phyloP scores from a whole-genome alignment of 805 yeast genomes.

The Candida nitratophila region DNA sequence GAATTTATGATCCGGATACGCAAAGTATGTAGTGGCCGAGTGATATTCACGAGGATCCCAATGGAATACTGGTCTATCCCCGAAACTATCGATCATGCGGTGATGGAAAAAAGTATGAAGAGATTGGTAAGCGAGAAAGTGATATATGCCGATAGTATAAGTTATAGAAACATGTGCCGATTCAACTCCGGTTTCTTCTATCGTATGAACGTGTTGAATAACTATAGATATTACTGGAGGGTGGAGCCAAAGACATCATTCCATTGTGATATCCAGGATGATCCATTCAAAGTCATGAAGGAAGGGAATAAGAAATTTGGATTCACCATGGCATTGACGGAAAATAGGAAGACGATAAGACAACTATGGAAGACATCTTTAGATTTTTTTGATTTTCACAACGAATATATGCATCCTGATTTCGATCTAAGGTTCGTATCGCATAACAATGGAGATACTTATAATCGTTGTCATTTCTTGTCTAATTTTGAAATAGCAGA shows the following conservation, averaged over 20 bases:
- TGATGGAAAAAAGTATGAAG: conserved; percentile 23
- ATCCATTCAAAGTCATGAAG: conserved; percentile 42
- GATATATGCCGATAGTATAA: conserved; percentile 50
- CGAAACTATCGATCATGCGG: conserved; percentile 27
- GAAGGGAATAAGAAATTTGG: conserved; percentile 41
- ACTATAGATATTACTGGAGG: conserved; percentile 51
- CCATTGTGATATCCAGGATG: conserved; percentile 44
- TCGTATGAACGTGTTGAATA: conserved; percentile 35
- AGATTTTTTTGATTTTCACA: conserved; percentile 33
- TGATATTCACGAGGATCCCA: conserved; percentile 36
- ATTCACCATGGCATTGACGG: conserved; percentile 43
- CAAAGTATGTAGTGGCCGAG: conserved; percentile 32
- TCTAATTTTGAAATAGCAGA: conserved; percentile 63
- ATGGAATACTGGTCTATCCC: conserved; percentile 43
- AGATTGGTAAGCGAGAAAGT: conserved; percentile 26
- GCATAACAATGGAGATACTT: conserved; percentile 33
- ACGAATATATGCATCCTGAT: conserved; percentile 29
- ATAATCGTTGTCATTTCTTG: conserved; percentile 56
- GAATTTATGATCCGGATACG: conserved; percentile 29
- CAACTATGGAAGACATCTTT: conserved; percentile 42
- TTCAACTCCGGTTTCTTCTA: conserved; percentile 46
- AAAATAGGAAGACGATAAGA: conserved; percentile 38
- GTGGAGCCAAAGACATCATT: conserved; percentile 47
- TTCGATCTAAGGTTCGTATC: conserved; percentile 40
- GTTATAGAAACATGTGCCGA: conserved; percentile 66